These are phyloP conservation scores for Elsinoe batatas DNA, from an alignment of 2,329 filamentous ascomycete genomes.

Conservation along the genomic window DNA sequence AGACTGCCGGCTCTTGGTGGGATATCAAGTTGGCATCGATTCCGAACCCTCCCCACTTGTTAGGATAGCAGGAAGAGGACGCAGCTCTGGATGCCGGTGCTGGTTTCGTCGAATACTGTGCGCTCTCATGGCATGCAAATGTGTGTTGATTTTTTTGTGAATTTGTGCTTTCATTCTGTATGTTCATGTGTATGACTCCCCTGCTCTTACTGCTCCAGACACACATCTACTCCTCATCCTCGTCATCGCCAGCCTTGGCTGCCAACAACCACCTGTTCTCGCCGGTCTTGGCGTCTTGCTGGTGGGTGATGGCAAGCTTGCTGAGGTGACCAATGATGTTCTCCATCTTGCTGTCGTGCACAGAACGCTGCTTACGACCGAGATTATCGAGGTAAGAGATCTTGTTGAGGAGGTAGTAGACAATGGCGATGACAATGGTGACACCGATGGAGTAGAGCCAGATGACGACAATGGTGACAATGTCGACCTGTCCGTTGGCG, in stretches of 20 bases:
- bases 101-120: constrained; percentile 3
- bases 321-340: constrained; percentile 56
- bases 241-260: constrained; percentile 36
- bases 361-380: constrained; percentile 51
- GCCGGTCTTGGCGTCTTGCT: constrained; percentile 40
- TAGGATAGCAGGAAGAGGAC: neutral
- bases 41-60: constrained; percentile 1
- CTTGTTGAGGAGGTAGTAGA: constrained; percentile 53
- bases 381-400: constrained; percentile 51
- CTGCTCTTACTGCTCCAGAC: neutral
- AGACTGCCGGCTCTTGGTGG: constrained; percentile 11
- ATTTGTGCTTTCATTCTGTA: constrained; percentile 12
- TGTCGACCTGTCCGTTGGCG: constrained; percentile 43
- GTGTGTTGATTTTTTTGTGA: constrained; percentile 4
- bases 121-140: constrained; percentile 9
- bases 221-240: constrained; percentile 37
- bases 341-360: constrained; percentile 55
- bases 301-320: constrained; percentile 54
- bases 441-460: constrained; percentile 59
- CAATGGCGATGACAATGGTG: constrained; percentile 55
- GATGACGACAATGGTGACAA: constrained; percentile 55
- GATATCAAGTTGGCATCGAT: constrained; percentile 12
- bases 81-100: constrained; percentile 6
- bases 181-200: constrained; percentile 12
- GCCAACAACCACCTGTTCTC: constrained; percentile 36